Base-by-base conservation (phyloP, 768 basidiomycete genomes). In the Pleurotus giganteus region DNA sequence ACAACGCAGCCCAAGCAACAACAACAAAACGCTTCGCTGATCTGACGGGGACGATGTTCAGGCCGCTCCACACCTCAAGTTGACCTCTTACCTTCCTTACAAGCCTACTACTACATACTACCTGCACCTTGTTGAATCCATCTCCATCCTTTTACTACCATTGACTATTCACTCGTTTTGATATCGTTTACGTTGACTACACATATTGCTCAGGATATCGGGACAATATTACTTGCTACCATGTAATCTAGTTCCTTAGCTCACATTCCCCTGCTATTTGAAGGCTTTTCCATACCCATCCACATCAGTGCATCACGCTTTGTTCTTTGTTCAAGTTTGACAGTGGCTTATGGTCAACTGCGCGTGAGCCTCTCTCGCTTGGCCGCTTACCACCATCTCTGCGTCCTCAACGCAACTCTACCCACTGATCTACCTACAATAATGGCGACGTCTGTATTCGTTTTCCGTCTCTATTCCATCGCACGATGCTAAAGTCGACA, bases 21-120 rank as follows among this genome's bases (percentile, higher is more conserved):
- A 60, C 77, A 76, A 49, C 70, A 70, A 19, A 70, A 71, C 8
- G 67, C 74, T 7, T 81, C 81, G 21, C 66, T 85, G 53, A 83
- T 84, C 57, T 85, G 69, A 41, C n/a, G 39, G n/a, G 19, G 13
- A 42, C 4, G 29, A 17, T 36, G 19, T 13, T 2, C 17, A 39
- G 27, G 26, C 24, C 39, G 41, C 49, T 61, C 41, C 55, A 58
- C 56, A 58, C 54, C 58, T 34, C 58, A 53, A 59, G 54, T 54
- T 57, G 57, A 43, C 60, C 58, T 60, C 59, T 28, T 15, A 29
- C 49, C 21, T 26, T 37, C 49, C 34, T 50, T 50, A n/a, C 21
- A n/a, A 47, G n/a, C n/a, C 27, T 21, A 4, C 43, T 17, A 24
- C 46, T 11, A 19, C 27, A 15, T 29, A 15, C 26, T 27, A 31